These are phyloP conservation scores for Fusarium oligoseptatum DNA, from an alignment of 2,329 filamentous ascomycete species.

Conservation along the genomic window DNA sequence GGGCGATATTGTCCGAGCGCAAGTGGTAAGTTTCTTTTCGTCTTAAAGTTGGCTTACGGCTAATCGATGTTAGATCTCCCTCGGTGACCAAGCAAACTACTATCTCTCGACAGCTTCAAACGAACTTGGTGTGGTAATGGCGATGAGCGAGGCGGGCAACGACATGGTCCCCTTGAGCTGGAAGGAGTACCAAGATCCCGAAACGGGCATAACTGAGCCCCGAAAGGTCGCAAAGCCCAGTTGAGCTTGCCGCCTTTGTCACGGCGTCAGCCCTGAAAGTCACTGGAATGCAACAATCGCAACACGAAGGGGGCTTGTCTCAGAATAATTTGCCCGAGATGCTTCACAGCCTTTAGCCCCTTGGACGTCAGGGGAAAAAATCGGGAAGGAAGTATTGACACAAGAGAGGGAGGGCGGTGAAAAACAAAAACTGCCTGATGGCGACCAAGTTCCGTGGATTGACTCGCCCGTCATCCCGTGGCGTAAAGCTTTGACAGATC, in stretches of 20 bases:
- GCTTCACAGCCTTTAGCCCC: neutral
- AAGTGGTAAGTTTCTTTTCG: slow-evolving; percentile 71
- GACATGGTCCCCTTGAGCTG: slow-evolving; percentile 94
- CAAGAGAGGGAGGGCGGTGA: slow-evolving; percentile 5
- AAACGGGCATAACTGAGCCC: slow-evolving; percentile 80
- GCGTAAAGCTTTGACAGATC: slow-evolving; percentile 19
- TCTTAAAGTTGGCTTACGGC: neutral
- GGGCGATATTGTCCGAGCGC: slow-evolving; percentile 89
- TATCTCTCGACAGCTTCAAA: slow-evolving; percentile 95
- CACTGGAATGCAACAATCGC: slow-evolving; percentile 36
- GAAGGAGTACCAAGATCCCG: slow-evolving; percentile 91
- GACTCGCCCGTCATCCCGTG: slow-evolving; percentile 15
- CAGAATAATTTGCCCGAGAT: slow-evolving; percentile 23
- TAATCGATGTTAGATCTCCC: slow-evolving; percentile 72
- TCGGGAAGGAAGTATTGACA: slow-evolving; percentile 1
- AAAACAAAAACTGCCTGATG: neutral
- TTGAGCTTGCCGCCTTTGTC: slow-evolving; percentile 59
- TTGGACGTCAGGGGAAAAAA: neutral
- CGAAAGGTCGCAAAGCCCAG: slow-evolving; percentile 96
- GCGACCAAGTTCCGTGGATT: slow-evolving; percentile 19
- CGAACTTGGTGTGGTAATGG: slow-evolving; percentile 93
- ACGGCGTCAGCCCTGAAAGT: slow-evolving; percentile 14
- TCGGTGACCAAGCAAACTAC: slow-evolving; percentile 95
- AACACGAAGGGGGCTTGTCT: slow-evolving; percentile 25
- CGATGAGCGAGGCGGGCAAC: slow-evolving; percentile 87